These are phyloP conservation scores for Aristolochia fimbriata DNA, from an alignment of 164 flowering plant genomes.

Conservation along the genomic window DNA sequence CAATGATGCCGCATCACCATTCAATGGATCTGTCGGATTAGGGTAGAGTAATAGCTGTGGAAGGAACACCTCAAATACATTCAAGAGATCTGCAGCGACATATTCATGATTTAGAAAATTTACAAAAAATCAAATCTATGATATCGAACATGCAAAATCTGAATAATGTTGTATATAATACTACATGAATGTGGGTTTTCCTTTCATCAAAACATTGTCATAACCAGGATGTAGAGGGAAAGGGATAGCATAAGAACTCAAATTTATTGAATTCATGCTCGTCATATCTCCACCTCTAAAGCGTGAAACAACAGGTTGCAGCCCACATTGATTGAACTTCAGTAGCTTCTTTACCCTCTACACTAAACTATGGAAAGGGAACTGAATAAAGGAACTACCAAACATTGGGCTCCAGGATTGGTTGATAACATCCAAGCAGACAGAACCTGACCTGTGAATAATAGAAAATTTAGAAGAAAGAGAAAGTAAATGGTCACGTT, in stretches of 20 bases:
- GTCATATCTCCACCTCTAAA: too few relatives aligned
- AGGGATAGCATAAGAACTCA: too few relatives aligned
- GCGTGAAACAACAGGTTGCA: too few relatives aligned
- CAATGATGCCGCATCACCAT: constrained; percentile 72
- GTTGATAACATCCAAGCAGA: constrained; percentile 96
- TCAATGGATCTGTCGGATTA: constrained; percentile 69
- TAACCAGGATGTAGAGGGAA: too few relatives aligned
- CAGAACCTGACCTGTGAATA: constrained; percentile 83
- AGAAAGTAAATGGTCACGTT: not conserved
- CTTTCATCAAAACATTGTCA: too few relatives aligned
- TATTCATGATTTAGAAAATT: not conserved
- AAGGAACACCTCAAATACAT: constrained; percentile 65
- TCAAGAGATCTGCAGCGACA: constrained; percentile 52
- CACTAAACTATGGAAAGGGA: constrained; percentile 3
- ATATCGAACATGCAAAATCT: not conserved
- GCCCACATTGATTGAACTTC: constrained; percentile 41
- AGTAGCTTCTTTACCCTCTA: constrained; percentile 58
- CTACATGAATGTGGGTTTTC: too few relatives aligned
- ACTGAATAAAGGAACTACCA: constrained; percentile 31
- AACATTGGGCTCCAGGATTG: constrained; percentile 99
- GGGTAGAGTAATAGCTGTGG: constrained; percentile 81
- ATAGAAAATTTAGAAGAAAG: not conserved
- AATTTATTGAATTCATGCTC: too few relatives aligned
- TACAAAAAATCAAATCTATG: not conserved
- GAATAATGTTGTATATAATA: not conserved